Evolutionary conservation across 2,329 filamentous ascomycete species (phyloP).

Genomic region (Fusarium sp.): DNA sequence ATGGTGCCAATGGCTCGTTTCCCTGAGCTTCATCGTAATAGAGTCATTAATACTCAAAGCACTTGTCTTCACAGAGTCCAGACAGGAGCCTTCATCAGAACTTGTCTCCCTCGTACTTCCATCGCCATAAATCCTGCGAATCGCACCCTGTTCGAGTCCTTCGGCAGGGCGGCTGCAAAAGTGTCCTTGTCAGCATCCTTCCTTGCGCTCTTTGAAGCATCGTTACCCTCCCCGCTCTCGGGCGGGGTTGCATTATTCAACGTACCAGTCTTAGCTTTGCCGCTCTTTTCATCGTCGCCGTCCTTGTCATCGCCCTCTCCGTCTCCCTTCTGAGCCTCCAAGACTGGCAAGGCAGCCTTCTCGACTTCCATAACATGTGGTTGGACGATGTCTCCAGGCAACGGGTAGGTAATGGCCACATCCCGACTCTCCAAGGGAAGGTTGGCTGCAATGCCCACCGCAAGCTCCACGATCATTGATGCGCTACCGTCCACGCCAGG

Average conservation of each 20-base stretch:
- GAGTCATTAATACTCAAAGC: not conserved
- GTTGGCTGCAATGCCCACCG: conserved; percentile 85
- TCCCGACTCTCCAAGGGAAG: conserved; percentile 91
- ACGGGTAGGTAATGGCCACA: conserved; percentile 85
- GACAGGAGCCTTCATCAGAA: conserved; percentile 79
- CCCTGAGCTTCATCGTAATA: not conserved
- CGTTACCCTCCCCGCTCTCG: conserved; percentile 34
- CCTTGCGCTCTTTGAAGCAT: conserved; percentile 42
- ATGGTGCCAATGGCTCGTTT: conserved; percentile 4
- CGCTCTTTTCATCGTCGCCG: conserved; percentile 55
- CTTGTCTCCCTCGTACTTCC: conserved; percentile 79
- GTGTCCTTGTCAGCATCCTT: conserved; percentile 53
- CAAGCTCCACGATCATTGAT: conserved; percentile 91
- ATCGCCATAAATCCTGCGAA: conserved; percentile 80
- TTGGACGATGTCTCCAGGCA: conserved; percentile 77
- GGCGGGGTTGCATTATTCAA: conserved; percentile 33
- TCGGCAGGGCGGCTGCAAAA: conserved; percentile 50
- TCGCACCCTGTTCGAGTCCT: conserved; percentile 68
- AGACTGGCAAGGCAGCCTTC: conserved; percentile 71
- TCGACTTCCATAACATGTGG: conserved; percentile 87
- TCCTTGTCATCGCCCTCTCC: conserved; percentile 55
- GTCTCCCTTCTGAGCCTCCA: conserved; percentile 58
- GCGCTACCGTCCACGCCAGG: conserved; percentile 87
- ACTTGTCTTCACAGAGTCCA: conserved; percentile 60
- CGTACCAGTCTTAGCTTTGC: conserved; percentile 61